Evolutionary conservation across 805 yeast genomes (phyloP), one percentile per base, ranked within the genome.

Genomic region (Suhomyces tanzawaensis): DNA sequence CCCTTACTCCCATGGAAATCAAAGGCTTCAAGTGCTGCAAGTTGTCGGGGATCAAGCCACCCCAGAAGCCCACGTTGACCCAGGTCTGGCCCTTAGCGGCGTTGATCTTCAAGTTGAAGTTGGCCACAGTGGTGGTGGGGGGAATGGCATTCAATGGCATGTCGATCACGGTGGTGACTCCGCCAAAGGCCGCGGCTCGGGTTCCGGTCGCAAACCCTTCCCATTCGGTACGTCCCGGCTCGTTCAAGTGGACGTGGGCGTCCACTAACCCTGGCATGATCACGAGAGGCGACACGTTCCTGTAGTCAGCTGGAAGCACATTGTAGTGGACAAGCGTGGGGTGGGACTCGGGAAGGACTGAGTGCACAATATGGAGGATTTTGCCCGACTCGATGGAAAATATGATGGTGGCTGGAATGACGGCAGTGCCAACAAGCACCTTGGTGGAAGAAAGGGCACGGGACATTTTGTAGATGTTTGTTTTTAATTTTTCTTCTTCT

Each of bases 141-240:
- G 98, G 98, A 32, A 90, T 81, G 3, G 96, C 96, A 61, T 90
- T 90, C 55, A 90, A 67, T 0, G 98, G 98, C 98, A 90, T 90
- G 58, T 90, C 98, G 14, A 90, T 76, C 14, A 90, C 95, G 0
- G 96, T 89, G 17, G 98, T 90, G 34, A 90, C 97, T 41, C 98
- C 98, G 13, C 98, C 98, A 9, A 90, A 74, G 0, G 95, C 95
- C 0, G 97, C 97, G 2, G 96, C 85, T 56, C 82, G 82, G 0
- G 98, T 90, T 0, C 98, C 98, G 0, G 95, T 84, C n/a, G 81
- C 95, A 58, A 91, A 90, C 1, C 98, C 98, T 62, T 90, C 98
- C 98, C 98, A 90, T 45, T 89, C 96, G 1, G 97, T 90, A 50
- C 97, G 70, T n/a, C 98, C 98, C 0, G 98, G 97, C 54, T 91